Conservation (phyloP, 352 stramenopile species). For the Phytopythium oedochilum region DNA sequence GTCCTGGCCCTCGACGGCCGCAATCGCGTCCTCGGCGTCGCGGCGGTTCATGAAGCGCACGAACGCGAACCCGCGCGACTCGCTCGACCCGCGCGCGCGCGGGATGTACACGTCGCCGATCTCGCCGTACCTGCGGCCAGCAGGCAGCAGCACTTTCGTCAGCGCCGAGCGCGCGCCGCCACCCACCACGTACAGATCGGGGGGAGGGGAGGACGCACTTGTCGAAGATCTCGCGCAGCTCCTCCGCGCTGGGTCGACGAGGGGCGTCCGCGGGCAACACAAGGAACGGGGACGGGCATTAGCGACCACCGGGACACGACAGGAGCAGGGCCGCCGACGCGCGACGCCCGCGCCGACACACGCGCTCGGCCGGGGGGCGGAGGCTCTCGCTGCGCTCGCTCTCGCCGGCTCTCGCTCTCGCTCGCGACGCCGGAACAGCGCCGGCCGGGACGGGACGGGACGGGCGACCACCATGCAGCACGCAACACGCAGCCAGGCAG, state of each 20-base stretch:
- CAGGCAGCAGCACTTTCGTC: too few relatives aligned
- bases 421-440: neutral
- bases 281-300: conserved; percentile 2
- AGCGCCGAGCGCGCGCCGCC: neutral
- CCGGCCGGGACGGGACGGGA: neutral
- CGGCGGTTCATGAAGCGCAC: conserved; percentile 86
- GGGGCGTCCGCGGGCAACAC: neutral
- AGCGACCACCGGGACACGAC: neutral
- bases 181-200: too few relatives aligned
- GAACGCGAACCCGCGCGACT: conserved; percentile 84
- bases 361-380: neutral
- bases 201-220: too few relatives aligned
- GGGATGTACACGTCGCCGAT: conserved; percentile 85
- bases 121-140: conserved; percentile 51
- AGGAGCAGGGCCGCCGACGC: conserved; percentile 7
- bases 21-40: conserved; percentile 86
- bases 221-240: conserved; percentile 60
- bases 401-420: neutral
- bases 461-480: neutral
- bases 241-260: conserved; percentile 24
- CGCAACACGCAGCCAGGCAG: neutral
- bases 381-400: neutral
- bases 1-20: conserved; percentile 63
- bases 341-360: conserved; percentile 7
- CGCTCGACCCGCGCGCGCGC: conserved; percentile 63